A percentile compares a stretch with the other conserved stretches of the same genome.
Evolutionary conservation across 2,329 filamentous ascomycete species (phyloP).

Genomic region (Penicillium rolfsii): DNA sequence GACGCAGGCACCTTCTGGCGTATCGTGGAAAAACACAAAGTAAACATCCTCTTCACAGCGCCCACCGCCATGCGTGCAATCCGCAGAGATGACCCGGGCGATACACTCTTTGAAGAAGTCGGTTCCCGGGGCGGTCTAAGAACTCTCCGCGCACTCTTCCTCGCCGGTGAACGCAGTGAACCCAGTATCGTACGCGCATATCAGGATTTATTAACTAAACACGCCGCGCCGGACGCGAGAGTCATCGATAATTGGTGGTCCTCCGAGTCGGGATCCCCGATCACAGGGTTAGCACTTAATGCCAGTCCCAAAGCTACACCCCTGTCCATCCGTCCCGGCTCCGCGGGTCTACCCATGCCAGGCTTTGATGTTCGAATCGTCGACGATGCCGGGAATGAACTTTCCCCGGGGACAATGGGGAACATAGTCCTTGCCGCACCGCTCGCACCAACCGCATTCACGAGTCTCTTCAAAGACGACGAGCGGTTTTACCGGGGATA

Average conservation of each 20-base stretch:
- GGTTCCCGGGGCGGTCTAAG: slow-evolving; percentile 72
- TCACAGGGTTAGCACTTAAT: slow-evolving; percentile 66
- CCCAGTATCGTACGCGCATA: slow-evolving; percentile 83
- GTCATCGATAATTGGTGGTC: slow-evolving; percentile 78
- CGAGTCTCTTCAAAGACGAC: slow-evolving; percentile 83
- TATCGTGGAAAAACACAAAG: slow-evolving; percentile 79
- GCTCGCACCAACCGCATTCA: slow-evolving; percentile 82
- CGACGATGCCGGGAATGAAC: slow-evolving; percentile 74
- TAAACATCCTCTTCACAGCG: slow-evolving; percentile 82
- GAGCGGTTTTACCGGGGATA: slow-evolving; percentile 86
- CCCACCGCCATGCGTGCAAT: slow-evolving; percentile 87
- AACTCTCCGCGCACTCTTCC: slow-evolving; percentile 73
- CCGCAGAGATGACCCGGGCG: slow-evolving; percentile 79
- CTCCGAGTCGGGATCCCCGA: slow-evolving; percentile 70
- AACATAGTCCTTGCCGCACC: slow-evolving; percentile 87
- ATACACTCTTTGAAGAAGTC: slow-evolving; percentile 64
- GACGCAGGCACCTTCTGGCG: slow-evolving; percentile 89
- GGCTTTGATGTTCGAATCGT: slow-evolving; percentile 87
- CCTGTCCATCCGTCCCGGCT: slow-evolving; percentile 74
- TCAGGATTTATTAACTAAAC: slow-evolving; percentile 68
- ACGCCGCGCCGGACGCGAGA: slow-evolving; percentile 65
- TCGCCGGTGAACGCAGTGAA: slow-evolving; percentile 88
- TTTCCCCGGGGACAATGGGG: slow-evolving; percentile 76
- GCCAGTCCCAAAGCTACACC: slow-evolving; percentile 45
- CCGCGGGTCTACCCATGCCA: slow-evolving; percentile 87